Conservation (phyloP, 2,329 filamentous ascomycete species). For the Penicillium sp. region DNA sequence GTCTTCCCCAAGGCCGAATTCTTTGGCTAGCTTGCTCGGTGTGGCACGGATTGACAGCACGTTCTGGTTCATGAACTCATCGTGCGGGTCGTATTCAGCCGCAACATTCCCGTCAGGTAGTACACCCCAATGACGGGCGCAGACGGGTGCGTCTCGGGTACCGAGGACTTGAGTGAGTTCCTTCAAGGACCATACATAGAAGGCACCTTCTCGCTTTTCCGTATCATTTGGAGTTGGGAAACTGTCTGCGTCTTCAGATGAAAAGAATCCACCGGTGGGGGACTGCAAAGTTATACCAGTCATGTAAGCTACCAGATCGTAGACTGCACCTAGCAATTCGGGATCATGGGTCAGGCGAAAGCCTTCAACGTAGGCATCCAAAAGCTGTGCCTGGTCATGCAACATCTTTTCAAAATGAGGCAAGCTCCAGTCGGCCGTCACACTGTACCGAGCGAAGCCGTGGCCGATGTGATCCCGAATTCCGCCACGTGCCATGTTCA, state of each 20-base stretch:
- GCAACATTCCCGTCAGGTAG: slow-evolving; percentile 83
- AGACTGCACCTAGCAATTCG: slow-evolving; percentile 76
- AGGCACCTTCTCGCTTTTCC: slow-evolving; percentile 88
- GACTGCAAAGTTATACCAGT: slow-evolving; percentile 71
- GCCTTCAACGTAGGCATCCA: slow-evolving; percentile 83
- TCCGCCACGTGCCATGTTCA: slow-evolving; percentile 74
- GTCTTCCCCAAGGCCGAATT: slow-evolving; percentile 72
- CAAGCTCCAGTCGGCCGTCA: slow-evolving; percentile 88
- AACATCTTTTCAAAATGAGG: slow-evolving; percentile 98
- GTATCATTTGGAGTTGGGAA: slow-evolving; percentile 72
- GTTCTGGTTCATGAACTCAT: slow-evolving; percentile 94
- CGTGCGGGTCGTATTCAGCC: slow-evolving; percentile 80
- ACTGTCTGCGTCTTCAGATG: slow-evolving; percentile 90
- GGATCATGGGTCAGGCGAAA: slow-evolving; percentile 71
- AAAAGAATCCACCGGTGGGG: slow-evolving; percentile 75
- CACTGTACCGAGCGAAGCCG: slow-evolving; percentile 82
- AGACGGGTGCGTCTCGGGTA: slow-evolving; percentile 69
- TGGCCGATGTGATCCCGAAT: slow-evolving; percentile 77
- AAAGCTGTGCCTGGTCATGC: slow-evolving; percentile 85
- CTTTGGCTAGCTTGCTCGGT: slow-evolving; percentile 69
- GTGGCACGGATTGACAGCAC: slow-evolving; percentile 75
- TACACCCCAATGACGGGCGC: slow-evolving; percentile 84
- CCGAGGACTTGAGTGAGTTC: slow-evolving; percentile 81
- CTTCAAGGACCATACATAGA: slow-evolving; percentile 89
- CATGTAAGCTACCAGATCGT: slow-evolving; percentile 86